Base-by-base conservation (phyloP, 2,329 filamentous ascomycete species). In the Hymenoscyphus occultus region DNA sequence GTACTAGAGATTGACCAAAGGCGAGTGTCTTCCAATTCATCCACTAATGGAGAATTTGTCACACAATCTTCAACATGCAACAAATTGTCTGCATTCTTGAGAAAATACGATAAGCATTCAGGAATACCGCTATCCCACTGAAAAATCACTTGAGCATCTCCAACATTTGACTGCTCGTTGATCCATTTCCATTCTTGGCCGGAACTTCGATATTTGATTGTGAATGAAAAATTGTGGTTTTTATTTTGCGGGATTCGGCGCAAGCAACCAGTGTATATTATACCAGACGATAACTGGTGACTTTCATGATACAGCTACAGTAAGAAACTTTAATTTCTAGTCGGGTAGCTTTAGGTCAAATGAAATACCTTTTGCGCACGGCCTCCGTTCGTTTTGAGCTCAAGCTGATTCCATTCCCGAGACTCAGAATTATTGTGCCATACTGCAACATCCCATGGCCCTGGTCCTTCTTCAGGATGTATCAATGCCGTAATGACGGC, bases 71-170 rank as follows among this genome's bases (percentile, higher is more conserved):
- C 54, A 39, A 60, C 7, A 12, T 51, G 14, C 22, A 65, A 48
- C 12, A 14, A 7, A 28, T 61, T 19, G 22, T 62, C 59, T 32
- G 54, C 28, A 19, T 59, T 13, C 10, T 28, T 35, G 28, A 62
- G 58, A 28, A 31, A 62, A 32, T 61, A 19, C 45, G 51, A 56
- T 19, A 63, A 40, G 7, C 35, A 58, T 16, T 59, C 40, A 2
- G 28, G 22, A 32, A 62, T 28, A 42, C 32, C 16, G 31, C 16
- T 54, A 32, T 65, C 54, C 19, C 28, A 51, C 5, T n/a, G 56
- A 58, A 65, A 65, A n/a, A 63, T 19, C n/a, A 65, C 31, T 40
- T 65, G 48, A 40, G 59, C 63, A 59, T 65, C 59, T 54, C 31
- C 54, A 16, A 39, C 51, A 12, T 39, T 39, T 59, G 63, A 31